Percentiles rank a stretch among this genome's conserved stretches.
Conservation (phyloP, 306 rosid genomes). For the Benincasa hispida region DNA sequence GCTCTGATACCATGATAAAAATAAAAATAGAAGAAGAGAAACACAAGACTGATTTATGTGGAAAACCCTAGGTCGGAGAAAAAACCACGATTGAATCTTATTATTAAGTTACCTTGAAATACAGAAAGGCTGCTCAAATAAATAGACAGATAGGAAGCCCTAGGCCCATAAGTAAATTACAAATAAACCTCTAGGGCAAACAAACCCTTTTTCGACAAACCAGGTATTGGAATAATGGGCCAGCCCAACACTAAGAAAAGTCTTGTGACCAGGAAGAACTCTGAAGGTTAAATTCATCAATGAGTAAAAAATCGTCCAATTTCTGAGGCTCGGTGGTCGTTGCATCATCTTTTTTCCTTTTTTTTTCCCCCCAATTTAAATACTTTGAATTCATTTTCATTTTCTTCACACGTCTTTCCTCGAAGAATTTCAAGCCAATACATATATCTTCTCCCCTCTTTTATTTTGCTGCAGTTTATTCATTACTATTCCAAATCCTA, state of each 20-base stretch:
- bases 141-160: no score
- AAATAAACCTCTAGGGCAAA: no score
- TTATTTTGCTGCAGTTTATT: not conserved
- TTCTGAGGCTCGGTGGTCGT: conserved; percentile 5
- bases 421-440: conserved; percentile 86
- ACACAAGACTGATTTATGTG: no score
- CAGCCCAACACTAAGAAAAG: not conserved
- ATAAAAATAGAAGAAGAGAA: no score
- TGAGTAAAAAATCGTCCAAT: not conserved
- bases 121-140: no score
- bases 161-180: no score
- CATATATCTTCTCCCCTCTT: not conserved
- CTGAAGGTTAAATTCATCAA: conserved; percentile 6
- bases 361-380: not conserved
- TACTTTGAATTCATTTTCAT: not conserved
- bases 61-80: no score
- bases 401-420: conserved; percentile 31
- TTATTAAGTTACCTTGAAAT: no score
- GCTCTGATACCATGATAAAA: no score
- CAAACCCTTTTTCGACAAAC: no score
- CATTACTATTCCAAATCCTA: not conserved
- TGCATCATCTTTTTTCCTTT: not conserved
- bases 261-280: not conserved
- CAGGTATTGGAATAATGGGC: not conserved
- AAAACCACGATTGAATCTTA: no score